These are phyloP conservation scores for Ambrosiella beaveri DNA, from an alignment of 2,329 filamentous ascomycete species.

Conservation along the genomic window DNA sequence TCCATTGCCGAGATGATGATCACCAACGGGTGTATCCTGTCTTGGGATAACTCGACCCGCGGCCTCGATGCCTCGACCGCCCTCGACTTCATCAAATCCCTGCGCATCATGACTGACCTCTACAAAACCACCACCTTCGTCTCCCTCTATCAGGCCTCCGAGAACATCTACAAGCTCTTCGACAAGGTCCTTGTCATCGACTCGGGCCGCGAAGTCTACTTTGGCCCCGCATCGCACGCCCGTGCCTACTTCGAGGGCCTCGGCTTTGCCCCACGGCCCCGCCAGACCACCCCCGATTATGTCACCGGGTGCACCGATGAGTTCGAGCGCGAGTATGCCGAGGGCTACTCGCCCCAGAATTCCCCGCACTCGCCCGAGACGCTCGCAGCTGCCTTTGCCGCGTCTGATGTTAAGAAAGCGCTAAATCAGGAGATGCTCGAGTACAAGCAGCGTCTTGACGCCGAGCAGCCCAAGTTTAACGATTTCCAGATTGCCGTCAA, in stretches of 20 bases:
- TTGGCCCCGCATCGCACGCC: conserved; percentile 50
- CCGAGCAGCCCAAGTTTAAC: conserved; percentile 50
- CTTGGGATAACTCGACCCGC: conserved; percentile 60
- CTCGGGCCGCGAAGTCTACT: conserved; percentile 57
- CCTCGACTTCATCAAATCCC: conserved; percentile 48
- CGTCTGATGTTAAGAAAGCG: conserved; percentile 39
- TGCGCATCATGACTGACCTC: conserved; percentile 67
- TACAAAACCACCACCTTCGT: conserved; percentile 75
- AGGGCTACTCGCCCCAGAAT: conserved; percentile 46
- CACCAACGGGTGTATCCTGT: conserved; percentile 52
- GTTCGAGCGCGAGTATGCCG: conserved; percentile 63
- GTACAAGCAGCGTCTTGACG: conserved; percentile 47
- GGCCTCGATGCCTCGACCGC: conserved; percentile 53
- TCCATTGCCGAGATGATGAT: conserved; percentile 73
- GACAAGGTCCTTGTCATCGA: conserved; percentile 77
- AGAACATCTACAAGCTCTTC: conserved; percentile 63
- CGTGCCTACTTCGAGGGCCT: conserved; percentile 59
- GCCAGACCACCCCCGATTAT: conserved; percentile 69
- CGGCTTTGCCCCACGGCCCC: conserved; percentile 55
- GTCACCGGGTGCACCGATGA: conserved; percentile 68
- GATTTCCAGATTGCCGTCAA: conserved; percentile 61
- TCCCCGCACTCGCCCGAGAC: conserved; percentile 51
- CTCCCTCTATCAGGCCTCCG: conserved; percentile 69
- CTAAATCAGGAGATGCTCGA: conserved; percentile 48
- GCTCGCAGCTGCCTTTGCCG: conserved; percentile 51